These are phyloP conservation scores for Raphanus sativus DNA, from an alignment of 345 rosid genomes.

Conservation along the genomic window DNA sequence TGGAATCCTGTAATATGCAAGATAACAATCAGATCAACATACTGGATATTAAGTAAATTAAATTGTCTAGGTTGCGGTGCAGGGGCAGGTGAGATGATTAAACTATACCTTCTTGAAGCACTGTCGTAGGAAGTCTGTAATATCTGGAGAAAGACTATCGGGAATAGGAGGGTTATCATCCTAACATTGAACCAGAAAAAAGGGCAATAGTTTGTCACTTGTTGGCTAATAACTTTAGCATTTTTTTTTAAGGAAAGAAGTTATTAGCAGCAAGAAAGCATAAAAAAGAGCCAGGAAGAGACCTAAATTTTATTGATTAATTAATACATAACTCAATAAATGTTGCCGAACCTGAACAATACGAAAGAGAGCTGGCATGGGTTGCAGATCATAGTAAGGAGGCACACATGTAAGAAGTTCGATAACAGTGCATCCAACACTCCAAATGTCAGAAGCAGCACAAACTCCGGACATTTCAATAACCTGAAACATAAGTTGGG, in stretches of 20 bases:
- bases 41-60: neutral
- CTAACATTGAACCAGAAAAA: slow-evolving; percentile 42
- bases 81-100: slow-evolving; percentile 9
- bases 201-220: slow-evolving; percentile 15
- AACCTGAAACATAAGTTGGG: slow-evolving; percentile 60
- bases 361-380: slow-evolving; percentile 99
- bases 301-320: neutral
- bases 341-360: slow-evolving; percentile 83
- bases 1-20: slow-evolving; percentile 73
- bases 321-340: neutral
- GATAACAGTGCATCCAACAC: slow-evolving; percentile 99
- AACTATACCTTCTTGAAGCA: slow-evolving; percentile 93
- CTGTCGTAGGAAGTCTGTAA: slow-evolving; percentile 90
- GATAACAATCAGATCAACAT: slow-evolving; percentile 18
- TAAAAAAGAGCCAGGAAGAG: slow-evolving; percentile 7
- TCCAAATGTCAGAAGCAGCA: slow-evolving; percentile 99
- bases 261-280: neutral
- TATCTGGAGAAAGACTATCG: slow-evolving; percentile 92
- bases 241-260: neutral
- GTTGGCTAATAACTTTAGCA: slow-evolving; percentile 8
- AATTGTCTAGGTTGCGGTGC: neutral
- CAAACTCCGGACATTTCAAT: slow-evolving; percentile 99
- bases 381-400: slow-evolving; percentile 98
- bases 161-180: slow-evolving; percentile 98
- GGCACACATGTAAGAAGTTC: slow-evolving; percentile 98